Conservation (phyloP, 2,329 filamentous ascomycete species). For the Amauroascus verrucosus region DNA sequence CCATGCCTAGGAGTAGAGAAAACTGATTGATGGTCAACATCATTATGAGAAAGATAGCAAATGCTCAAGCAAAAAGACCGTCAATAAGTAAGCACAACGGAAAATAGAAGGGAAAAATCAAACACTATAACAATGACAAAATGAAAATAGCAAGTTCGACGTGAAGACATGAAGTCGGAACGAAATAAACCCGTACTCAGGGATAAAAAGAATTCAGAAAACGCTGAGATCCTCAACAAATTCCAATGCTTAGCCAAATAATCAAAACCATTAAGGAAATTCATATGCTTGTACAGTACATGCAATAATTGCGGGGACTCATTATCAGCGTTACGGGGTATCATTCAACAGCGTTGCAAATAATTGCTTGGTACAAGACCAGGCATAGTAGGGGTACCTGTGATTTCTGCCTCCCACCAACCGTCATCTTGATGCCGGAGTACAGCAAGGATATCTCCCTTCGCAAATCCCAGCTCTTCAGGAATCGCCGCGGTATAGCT, state of each 20-base stretch:
- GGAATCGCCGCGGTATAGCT: slow-evolving; percentile 90
- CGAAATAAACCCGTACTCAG: not conserved
- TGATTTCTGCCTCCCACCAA: slow-evolving; percentile 98
- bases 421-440: slow-evolving; percentile 90
- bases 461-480: slow-evolving; percentile 83
- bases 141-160: no score
- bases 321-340: not conserved
- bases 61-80: not conserved
- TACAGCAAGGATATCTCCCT: slow-evolving; percentile 84
- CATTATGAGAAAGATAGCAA: not conserved
- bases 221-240: not conserved
- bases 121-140: not conserved
- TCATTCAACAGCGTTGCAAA: slow-evolving; percentile 45
- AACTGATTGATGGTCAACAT: not conserved
- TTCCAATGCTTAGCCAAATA: not conserved
- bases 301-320: not conserved
- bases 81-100: not conserved
- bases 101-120: not conserved
- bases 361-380: slow-evolving; percentile 60
- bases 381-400: slow-evolving; percentile 41
- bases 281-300: slow-evolving; percentile 7
- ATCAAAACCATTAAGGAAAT: not conserved
- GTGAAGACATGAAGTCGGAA: not conserved
- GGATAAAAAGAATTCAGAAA: not conserved
- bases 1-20: not conserved